Base-by-base conservation (phyloP, 352 stramenopile genomes). In the Lagenidium giganteum region DNA sequence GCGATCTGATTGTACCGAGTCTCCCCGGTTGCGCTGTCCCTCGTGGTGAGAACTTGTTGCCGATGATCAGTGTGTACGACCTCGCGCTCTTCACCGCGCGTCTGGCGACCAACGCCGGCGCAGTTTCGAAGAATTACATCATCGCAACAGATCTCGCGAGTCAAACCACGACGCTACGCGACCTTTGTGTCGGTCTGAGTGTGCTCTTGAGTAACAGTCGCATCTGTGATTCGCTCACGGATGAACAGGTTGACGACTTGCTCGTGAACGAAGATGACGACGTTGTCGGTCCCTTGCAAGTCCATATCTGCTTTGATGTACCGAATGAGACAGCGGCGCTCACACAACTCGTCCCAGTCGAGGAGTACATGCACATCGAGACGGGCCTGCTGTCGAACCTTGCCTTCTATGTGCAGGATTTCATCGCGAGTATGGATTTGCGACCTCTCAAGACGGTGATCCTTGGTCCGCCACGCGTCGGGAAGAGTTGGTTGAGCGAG, bases 11-110 rank as follows among this genome's bases (percentile, higher is more conserved):
- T 6, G 72, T 93, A 5, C 77, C 78, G 8, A 83, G 70, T 30
- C 36, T 87, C 20, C 42, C 57, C 8, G 71, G 80, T 3, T 39
- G 49, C 14, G 44, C 31, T 23, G 55, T 49, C 2, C 51, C 42
- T 42, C 50, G 54, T 30, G 75, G 75, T 12, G 57, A 61, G 8
- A 92, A 95, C 43, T 18, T 88, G 28, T 31, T 95, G 25, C 84
- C 84, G 16, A 93, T 85, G 64, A 82, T 95, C 47, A 84, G 80
- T 44, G 64, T 95, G 9, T 86, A 80, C 47, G 84, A 95, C 42
- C 43, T 92, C n/a, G 82, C 70, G 5, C 51, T 70, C 8, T 47
- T 90, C 17, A 42, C 67, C 5, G 70, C 78, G 29, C 63, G 62
- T 1, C 58, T 84, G 6, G 72, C 64, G 8, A 55, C 61, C 21